phyloP scores from a whole-genome alignment of 768 basidiomycete species.

The Crassisporium funariophilum region DNA sequence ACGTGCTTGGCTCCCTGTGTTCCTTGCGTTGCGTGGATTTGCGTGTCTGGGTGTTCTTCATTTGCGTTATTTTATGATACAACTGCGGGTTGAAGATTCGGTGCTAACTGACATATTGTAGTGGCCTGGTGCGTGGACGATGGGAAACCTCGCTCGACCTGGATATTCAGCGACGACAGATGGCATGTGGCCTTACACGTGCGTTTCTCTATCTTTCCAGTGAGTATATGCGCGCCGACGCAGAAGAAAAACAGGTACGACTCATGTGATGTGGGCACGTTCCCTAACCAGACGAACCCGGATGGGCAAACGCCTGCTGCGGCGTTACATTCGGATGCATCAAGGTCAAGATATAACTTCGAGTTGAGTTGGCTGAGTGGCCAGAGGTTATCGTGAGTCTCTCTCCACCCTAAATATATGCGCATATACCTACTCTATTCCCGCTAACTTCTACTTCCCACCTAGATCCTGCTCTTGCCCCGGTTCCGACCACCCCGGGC shows the following conservation, averaged over 20 bases:
- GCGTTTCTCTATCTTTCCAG: slow-evolving; percentile 19
- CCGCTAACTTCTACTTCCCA: background rate
- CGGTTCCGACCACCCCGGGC: slow-evolving; percentile 78
- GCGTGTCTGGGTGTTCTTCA: too few species aligned
- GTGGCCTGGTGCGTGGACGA: slow-evolving; percentile 90
- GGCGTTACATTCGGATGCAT: slow-evolving; percentile 54
- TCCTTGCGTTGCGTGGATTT: too few species aligned
- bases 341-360: slow-evolving; percentile 52
- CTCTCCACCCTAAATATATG: background rate
- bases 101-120: slow-evolving; percentile 21
- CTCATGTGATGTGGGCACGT: slow-evolving; percentile 76
- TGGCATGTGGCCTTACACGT: slow-evolving; percentile 85
- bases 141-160: slow-evolving; percentile 84
- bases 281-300: slow-evolving; percentile 65
- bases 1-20: too few species aligned
- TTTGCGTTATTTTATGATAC: too few species aligned
- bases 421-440: background rate
- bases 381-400: slow-evolving; percentile 68
- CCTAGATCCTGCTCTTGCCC: slow-evolving; percentile 75
- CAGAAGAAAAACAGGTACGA: slow-evolving; percentile 58
- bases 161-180: slow-evolving; percentile 82
- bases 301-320: slow-evolving; percentile 60
- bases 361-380: slow-evolving; percentile 77
- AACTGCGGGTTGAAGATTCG: too few species aligned
- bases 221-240: too few species aligned